Conservation (phyloP, 768 basidiomycete genomes). For the Suillus clintonianus region DNA sequence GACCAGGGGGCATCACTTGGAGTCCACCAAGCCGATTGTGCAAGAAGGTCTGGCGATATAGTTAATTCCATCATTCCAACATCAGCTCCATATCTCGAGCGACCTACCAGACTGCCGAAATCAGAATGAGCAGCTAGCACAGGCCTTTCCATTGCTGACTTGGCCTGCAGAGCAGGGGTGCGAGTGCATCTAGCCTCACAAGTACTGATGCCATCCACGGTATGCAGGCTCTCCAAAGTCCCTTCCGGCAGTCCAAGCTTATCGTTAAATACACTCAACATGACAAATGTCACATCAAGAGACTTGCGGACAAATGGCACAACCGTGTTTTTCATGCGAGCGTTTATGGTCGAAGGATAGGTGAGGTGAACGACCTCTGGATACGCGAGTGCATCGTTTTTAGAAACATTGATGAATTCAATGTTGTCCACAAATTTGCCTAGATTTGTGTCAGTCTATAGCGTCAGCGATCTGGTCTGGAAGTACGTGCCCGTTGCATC, state of each 20-base stretch:
- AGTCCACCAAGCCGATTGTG: slow-evolving; percentile 72
- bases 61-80: not conserved
- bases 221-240: slow-evolving; percentile 45
- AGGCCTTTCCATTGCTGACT: slow-evolving; percentile 32
- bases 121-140: slow-evolving; percentile 70
- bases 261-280: slow-evolving; percentile 60
- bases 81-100: not conserved
- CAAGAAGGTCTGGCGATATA: slow-evolving; percentile 52
- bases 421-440: slow-evolving; percentile 41
- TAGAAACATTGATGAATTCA: slow-evolving; percentile 68
- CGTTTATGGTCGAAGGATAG: slow-evolving; percentile 56
- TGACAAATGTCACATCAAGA: slow-evolving; percentile 51
- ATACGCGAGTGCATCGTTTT: slow-evolving; percentile 68
- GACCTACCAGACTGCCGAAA: slow-evolving; percentile 66
- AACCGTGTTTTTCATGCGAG: slow-evolving; percentile 51
- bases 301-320: slow-evolving; percentile 60
- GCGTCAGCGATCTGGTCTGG: not conserved
- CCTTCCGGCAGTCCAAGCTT: slow-evolving; percentile 55
- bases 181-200: slow-evolving; percentile 60
- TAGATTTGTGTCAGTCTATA: not conserved
- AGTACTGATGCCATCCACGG: slow-evolving; percentile 44
- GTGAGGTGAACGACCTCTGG: slow-evolving; percentile 52
- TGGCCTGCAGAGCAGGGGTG: slow-evolving; percentile 41
- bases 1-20: slow-evolving; percentile 64
- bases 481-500: slow-evolving; percentile 51